Evolutionary conservation across 1,284 basidiomycete species (phyloP).

Genomic region (Pisolithus thermaeus): DNA sequence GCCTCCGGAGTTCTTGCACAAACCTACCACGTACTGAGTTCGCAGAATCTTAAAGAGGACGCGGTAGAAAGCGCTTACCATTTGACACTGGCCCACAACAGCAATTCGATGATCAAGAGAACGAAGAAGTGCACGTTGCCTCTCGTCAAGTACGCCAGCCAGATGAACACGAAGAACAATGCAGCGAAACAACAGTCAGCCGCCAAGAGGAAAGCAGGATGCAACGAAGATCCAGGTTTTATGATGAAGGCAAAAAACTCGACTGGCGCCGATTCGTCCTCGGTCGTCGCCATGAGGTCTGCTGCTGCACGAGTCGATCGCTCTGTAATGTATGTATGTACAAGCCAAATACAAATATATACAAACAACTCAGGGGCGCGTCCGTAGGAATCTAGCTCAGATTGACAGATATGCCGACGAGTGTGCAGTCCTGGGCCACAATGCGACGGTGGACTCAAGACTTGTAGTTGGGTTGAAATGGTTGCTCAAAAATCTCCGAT

Average conservation of each 20-base stretch:
- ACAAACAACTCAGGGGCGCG: not conserved
- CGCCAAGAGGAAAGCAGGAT: conserved; percentile 60
- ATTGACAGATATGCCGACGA: too few species aligned
- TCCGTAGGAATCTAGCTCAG: too few species aligned
- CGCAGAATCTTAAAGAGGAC: not conserved
- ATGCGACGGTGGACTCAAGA: too few species aligned
- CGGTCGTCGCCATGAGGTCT: conserved; percentile 16
- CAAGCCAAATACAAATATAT: conserved; percentile 6
- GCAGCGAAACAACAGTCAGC: conserved; percentile 55
- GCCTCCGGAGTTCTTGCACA: conserved; percentile 43
- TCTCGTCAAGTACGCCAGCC: conserved; percentile 48
- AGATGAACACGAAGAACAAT: conserved; percentile 54
- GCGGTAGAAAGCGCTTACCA: conserved; percentile 40
- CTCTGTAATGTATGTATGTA: not conserved
- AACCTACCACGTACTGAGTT: conserved; percentile 36
- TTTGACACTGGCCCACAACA: conserved; percentile 72
- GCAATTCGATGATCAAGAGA: conserved; percentile 57
- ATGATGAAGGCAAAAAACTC: conserved; percentile 51
- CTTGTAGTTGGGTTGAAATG: too few species aligned
- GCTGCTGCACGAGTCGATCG: not conserved
- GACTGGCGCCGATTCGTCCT: conserved; percentile 6
- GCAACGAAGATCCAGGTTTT: conserved; percentile 65
- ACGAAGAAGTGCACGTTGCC: conserved; percentile 60
- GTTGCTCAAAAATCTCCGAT: too few species aligned
- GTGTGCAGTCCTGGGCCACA: too few species aligned